Base-by-base conservation (phyloP, 192 early-diverging fungal species). In the Gaertneriomyces semiglobifer region DNA sequence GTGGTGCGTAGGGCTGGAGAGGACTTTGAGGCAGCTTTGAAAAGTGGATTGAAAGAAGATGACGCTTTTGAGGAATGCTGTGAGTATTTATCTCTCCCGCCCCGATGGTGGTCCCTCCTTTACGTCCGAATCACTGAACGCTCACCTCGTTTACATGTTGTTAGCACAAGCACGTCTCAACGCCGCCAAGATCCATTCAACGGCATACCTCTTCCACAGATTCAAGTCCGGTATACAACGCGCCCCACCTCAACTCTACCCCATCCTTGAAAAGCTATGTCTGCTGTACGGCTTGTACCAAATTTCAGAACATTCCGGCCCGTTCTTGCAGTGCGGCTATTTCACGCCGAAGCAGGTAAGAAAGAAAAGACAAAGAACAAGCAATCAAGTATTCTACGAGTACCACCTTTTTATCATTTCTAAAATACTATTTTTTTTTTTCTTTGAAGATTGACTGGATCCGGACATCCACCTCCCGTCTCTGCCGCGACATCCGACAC, bases 321-420 rank as follows among this genome's bases (percentile, higher is more conserved):
- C 90, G 62, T 96, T 96, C 80, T 77, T 96, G 68, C 90, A 92
- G 73, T 87, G 90, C 42, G 88, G 82, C 4, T 96, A 88, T 81
- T 92, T 93, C 70, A 81, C 79, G 6, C 82, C 86, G 14, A 66
- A 79, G 6, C 80, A 81, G 58, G 71, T 73, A 46, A 9, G 53
- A 11, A 16, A 25, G n/a, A n/a, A n/a, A n/a, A n/a, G n/a, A n/a
- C n/a, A n/a, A n/a, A n/a, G n/a, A n/a, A n/a, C n/a, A 33, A 33
- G 25, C 25, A 33, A 33, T 1, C 25, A 33, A 33, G 2, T 33
- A 33, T 5, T 11, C 43, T 11, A 40, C 25, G 0, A 33, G 25
- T 33, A 33, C 25, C 25, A 33, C 25, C 25, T 1, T 33, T 33
- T 0, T 50, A 50, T 18, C 48, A 50, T 25, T 33, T 56, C 33